Base-by-base conservation (phyloP, 768 basidiomycete species). In the Mycena metata region DNA sequence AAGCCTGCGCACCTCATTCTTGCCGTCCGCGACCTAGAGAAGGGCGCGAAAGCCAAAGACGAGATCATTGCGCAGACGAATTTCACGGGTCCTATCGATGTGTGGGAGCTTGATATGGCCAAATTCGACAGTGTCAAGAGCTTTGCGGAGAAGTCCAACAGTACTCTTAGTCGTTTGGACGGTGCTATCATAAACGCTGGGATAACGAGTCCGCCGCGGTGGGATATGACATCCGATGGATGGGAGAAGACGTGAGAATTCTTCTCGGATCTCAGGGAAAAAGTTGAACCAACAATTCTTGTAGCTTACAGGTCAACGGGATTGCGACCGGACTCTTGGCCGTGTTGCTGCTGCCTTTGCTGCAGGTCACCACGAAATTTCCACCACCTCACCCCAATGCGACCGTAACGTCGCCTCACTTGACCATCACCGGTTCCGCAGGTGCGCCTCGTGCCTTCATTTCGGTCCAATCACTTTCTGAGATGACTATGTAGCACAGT, bases 71-170 rank as follows among this genome's bases (percentile, higher is more conserved):
- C 1, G 9, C 43, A 60, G 49, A 79, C 76, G 2, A 70, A 69
- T 2, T 80, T 60, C 67, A 49, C 52, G 9, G 47, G 56, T 6
- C 30, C 21, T 0, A 52, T 79, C 26, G 76, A 78, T 17, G 74
- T 75, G n/a, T 82, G 80, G 81, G 68, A 73, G 39, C 74, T 82
- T 35, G 82, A 83, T 45, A 65, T 83, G 66, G 41, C 64, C 12
- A 74, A 71, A 13, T 81, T 82, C 43, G 75, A 75, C 5, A 79
- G 78, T 49, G 77, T 82, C 41, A 72, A 73, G 51, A 71, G 67
- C 43, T 82, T 82, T 64, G 78, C 69, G 47, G 72, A 75, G 36
- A 70, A 66, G 24, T 59, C 76, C 26, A 74, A 79, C 42, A 60
- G 26, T 17, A 76, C 79, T 50, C 70, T 66, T 6, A 30, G 55